Percentiles rank a stretch among this genome's conserved stretches.
Evolutionary conservation across 768 basidiomycete genomes (phyloP).

Genomic region (Hygrocybe coccinea): DNA sequence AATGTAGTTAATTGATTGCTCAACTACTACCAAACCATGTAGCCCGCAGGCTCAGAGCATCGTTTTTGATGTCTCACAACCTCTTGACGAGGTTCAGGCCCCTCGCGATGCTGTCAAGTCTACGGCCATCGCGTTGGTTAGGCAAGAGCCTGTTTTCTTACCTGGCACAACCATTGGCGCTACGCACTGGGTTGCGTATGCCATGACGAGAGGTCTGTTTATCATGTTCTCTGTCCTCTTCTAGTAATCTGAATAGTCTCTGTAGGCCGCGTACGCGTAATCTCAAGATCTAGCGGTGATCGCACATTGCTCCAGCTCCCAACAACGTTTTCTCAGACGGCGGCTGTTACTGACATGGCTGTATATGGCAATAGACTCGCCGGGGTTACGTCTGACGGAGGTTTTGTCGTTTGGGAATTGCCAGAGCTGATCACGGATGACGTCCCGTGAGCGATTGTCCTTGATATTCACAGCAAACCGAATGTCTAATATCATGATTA

Average conservation of each 20-base stretch:
- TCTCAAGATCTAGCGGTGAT: conserved; percentile 83
- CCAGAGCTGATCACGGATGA: conserved; percentile 82
- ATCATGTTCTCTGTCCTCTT: neutral
- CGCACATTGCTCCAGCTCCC: conserved; percentile 80
- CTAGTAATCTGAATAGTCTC: conserved; percentile 1
- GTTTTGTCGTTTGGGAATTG: conserved; percentile 84
- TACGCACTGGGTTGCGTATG: conserved; percentile 89
- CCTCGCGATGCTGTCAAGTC: conserved; percentile 74
- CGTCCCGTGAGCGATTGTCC: conserved; percentile 58
- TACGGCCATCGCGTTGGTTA: conserved; percentile 86
- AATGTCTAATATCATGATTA: conserved; percentile 2
- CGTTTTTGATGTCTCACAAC: conserved; percentile 68
- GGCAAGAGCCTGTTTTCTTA: conserved; percentile 77
- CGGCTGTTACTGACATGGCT: conserved; percentile 80
- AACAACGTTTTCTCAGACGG: conserved; percentile 51
- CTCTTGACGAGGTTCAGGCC: conserved; percentile 71
- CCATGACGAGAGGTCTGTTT: conserved; percentile 72
- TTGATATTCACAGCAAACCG: conserved; percentile 4
- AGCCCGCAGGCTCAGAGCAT: conserved; percentile 66
- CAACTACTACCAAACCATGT: conserved; percentile 7
- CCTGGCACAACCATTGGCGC: conserved; percentile 87
- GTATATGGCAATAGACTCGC: conserved; percentile 78
- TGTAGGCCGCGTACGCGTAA: conserved; percentile 76
- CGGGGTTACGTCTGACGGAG: conserved; percentile 83
- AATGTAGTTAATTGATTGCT: neutral